These are phyloP conservation scores for Akanthomyces dipterigenus DNA, from an alignment of 2,329 filamentous ascomycete genomes.

Conservation along the genomic window DNA sequence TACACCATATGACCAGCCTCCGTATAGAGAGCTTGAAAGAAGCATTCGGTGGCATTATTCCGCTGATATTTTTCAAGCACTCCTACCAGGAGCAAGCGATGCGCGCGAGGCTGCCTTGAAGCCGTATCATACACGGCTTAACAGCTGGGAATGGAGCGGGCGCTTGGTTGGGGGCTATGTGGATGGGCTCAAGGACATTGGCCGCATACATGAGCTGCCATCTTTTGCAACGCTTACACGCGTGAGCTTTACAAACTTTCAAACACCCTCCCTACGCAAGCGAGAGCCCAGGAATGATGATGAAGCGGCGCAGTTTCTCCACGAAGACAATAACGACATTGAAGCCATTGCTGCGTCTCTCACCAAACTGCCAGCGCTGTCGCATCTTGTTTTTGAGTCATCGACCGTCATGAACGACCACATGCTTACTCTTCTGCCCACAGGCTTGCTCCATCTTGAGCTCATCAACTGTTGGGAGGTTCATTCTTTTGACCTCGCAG, in stretches of 20 bases:
- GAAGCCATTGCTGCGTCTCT: conserved; percentile 28
- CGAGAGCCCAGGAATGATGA: conserved; percentile 25
- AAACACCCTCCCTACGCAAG: conserved; percentile 43
- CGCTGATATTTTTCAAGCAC: conserved; percentile 54
- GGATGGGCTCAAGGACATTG: conserved; percentile 41
- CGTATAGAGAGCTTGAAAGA: conserved; percentile 52
- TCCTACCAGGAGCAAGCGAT: conserved; percentile 46
- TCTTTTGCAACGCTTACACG: conserved; percentile 51
- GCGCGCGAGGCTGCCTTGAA: conserved; percentile 23
- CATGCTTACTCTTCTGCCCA: conserved; percentile 63
- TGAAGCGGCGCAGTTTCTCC: conserved; percentile 25
- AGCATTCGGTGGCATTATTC: conserved; percentile 65
- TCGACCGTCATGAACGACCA: conserved; percentile 64
- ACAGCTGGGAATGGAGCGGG: conserved; percentile 57
- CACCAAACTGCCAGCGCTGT: conserved; percentile 51
- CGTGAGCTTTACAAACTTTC: conserved; percentile 58
- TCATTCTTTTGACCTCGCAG: conserved; percentile 56
- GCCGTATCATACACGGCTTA: conserved; percentile 30
- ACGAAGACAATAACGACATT: conserved; percentile 37
- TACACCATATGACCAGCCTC: conserved; percentile 61
- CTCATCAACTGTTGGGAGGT: conserved; percentile 75
- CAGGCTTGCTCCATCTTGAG: conserved; percentile 58
- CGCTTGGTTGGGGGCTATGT: conserved; percentile 42
- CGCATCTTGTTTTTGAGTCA: conserved; percentile 65
- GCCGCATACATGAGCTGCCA: conserved; percentile 44